Conservation (phyloP, 169 alveolate genomes). For the Theileria luwenshuni region DNA sequence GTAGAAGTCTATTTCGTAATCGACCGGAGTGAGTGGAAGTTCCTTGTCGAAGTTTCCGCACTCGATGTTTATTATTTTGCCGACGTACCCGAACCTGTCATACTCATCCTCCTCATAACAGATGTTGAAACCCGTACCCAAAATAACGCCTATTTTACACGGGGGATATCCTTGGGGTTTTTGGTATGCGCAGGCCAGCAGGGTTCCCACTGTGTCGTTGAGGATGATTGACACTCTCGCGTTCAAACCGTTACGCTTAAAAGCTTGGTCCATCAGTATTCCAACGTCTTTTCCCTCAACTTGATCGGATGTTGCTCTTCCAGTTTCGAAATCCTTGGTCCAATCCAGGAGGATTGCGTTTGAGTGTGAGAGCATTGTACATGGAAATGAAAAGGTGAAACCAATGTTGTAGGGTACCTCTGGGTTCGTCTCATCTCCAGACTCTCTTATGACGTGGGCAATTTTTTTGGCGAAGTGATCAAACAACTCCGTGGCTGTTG, state of each 20-base stretch:
- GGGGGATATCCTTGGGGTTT: slow-evolving; percentile 75
- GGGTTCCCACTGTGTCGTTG: slow-evolving; percentile 90
- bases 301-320: slow-evolving; percentile 84
- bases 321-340: slow-evolving; percentile 92
- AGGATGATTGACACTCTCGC: slow-evolving; percentile 79
- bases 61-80: slow-evolving; percentile 84
- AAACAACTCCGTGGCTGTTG: slow-evolving; percentile 81
- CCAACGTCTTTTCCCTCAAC: slow-evolving; percentile 91
- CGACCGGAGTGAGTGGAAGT: slow-evolving; percentile 84
- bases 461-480: slow-evolving; percentile 80
- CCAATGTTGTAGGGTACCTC: slow-evolving; percentile 70
- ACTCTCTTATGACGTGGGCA: slow-evolving; percentile 66
- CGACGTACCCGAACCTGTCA: slow-evolving; percentile 79
- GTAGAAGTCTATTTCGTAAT: slow-evolving; percentile 78
- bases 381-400: slow-evolving; percentile 86
- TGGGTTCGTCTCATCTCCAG: slow-evolving; percentile 73
- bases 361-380: slow-evolving; percentile 74
- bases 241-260: slow-evolving; percentile 76
- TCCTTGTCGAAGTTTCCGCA: slow-evolving; percentile 85
- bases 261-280: slow-evolving; percentile 80
- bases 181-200: slow-evolving; percentile 86
- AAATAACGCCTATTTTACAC: slow-evolving; percentile 82
- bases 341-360: slow-evolving; percentile 81
- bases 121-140: slow-evolving; percentile 88
- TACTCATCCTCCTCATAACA: slow-evolving; percentile 87